phyloP scores from a whole-genome alignment of 2,329 filamentous ascomycete species.

The Fusarium fujikuroi region DNA sequence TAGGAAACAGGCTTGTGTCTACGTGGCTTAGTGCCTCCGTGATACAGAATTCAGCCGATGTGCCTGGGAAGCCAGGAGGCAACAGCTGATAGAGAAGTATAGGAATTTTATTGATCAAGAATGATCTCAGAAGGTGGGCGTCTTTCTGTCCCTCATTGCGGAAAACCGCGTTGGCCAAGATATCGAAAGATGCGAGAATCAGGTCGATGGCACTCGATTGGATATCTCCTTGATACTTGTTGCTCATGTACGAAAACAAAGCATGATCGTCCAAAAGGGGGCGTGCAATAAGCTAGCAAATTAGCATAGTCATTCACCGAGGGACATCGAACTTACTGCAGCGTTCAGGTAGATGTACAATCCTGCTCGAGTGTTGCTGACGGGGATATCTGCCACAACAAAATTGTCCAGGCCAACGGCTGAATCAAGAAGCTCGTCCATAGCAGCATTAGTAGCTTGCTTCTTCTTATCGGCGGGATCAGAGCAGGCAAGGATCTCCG shows the following conservation, averaged over 20 bases:
- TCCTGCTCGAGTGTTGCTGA: constrained; percentile 80
- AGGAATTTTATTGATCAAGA: constrained; percentile 77
- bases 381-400: constrained; percentile 71
- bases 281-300: constrained; percentile 75
- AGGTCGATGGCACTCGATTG: constrained; percentile 83
- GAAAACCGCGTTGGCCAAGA: constrained; percentile 87
- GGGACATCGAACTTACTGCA: constrained; percentile 63
- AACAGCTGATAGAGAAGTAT: constrained; percentile 64
- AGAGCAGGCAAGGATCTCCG: constrained; percentile 64
- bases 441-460: constrained; percentile 58
- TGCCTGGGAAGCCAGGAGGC: constrained; percentile 77
- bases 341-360: constrained; percentile 88
- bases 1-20: constrained; percentile 80
- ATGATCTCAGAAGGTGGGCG: constrained; percentile 84
- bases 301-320: constrained; percentile 1
- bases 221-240: constrained; percentile 84
- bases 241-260: constrained; percentile 83
- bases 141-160: constrained; percentile 65
- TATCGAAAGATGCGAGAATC: constrained; percentile 88
- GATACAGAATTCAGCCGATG: constrained; percentile 77
- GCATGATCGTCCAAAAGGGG: constrained; percentile 84
- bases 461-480: constrained; percentile 66
- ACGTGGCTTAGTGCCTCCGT: constrained; percentile 80
- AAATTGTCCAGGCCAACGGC: constrained; percentile 66
- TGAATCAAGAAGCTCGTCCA: constrained; percentile 68